Base-by-base conservation (phyloP, 2,329 filamentous ascomycete species). In the Lasiodiplodia sp. region DNA sequence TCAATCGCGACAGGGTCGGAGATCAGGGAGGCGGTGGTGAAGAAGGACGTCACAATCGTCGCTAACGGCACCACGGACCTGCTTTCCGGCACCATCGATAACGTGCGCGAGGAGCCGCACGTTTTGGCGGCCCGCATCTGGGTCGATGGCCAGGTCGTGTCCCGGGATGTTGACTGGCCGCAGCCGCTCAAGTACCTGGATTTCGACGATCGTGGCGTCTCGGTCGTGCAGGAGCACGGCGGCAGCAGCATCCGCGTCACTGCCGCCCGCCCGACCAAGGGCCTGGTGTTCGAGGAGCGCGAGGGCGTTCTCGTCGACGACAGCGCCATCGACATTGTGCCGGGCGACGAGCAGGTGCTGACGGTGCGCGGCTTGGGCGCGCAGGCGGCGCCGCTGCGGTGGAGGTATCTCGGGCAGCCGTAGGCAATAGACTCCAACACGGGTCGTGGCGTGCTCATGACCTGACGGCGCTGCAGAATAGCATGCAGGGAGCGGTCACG, bases 101-200 rank as follows among this genome's bases (percentile, higher is more conserved):
- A 87, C 66, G 76, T 80, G 51, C 77, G 81, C 55, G 81, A 85
- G 68, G 86, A 87, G 73, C 82, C 85, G 53, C 85, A 87, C 76
- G 86, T 88, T n/a, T 78, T 86, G 25, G 82, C 82, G n/a, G 85
- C 83, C 49, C 80, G 85, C 52, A 80, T 87, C 68, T 88, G 83
- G 85, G 78, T 88, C 47, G 78, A 84, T 62, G 82, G 81, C 25
- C 74, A 82, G 68, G 71, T 88, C 16, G 81, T 86, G 2, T 83
- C 85, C 14, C 81, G 87, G 64, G 86, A 88, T 71, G 81, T 86
- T 4, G 86, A 88, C 76, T 89, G 86, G 86, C 86, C 86, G 4
- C 86, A 88, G 73, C 86, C 86, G 53, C 82, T 88, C 72, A 88
- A 88, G 77, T 88, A 88, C 73, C 82, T 88, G 16, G 81, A 85